phyloP scores from a whole-genome alignment of 495 filamentous ascomycete species.

The Jackrogersella multiformis region DNA sequence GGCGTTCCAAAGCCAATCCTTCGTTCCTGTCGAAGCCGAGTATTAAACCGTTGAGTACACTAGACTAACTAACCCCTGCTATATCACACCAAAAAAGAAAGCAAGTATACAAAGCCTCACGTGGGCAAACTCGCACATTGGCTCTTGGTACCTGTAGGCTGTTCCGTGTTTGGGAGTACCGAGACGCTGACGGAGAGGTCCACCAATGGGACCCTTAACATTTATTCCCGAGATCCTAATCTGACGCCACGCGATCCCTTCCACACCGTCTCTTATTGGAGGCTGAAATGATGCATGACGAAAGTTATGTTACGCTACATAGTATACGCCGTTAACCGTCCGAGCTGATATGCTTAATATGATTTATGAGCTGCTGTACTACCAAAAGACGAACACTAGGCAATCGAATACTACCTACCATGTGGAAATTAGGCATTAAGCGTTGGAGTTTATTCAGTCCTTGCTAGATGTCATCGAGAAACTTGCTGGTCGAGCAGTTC shows the following conservation, averaged over 20 bases:
- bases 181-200: slow-evolving; percentile 6
- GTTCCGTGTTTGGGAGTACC: too few species aligned
- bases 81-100: not conserved
- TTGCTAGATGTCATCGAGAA: not conserved
- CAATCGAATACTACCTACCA: not conserved
- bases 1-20: slow-evolving; percentile 16
- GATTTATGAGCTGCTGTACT: not conserved
- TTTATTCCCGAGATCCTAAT: slow-evolving; percentile 19
- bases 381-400: not conserved
- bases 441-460: not conserved
- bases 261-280: slow-evolving; percentile 18
- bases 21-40: not conserved
- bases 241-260: slow-evolving; percentile 11
- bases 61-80: slow-evolving; percentile 10
- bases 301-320: slow-evolving; percentile 1
- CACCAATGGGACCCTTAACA: slow-evolving; percentile 12
- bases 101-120: slow-evolving; percentile 14
- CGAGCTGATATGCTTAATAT: not conserved
- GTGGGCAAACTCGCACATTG: slow-evolving; percentile 9
- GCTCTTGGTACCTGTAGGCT: too few species aligned
- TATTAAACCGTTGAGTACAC: not conserved
- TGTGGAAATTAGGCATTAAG: not conserved
- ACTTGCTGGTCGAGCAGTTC: not conserved
- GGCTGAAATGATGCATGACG: slow-evolving; percentile 7
- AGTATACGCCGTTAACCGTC: not conserved